Evolutionary conservation across 495 filamentous ascomycete species (phyloP).

Genomic region (Podospora pseudopauciseta): DNA sequence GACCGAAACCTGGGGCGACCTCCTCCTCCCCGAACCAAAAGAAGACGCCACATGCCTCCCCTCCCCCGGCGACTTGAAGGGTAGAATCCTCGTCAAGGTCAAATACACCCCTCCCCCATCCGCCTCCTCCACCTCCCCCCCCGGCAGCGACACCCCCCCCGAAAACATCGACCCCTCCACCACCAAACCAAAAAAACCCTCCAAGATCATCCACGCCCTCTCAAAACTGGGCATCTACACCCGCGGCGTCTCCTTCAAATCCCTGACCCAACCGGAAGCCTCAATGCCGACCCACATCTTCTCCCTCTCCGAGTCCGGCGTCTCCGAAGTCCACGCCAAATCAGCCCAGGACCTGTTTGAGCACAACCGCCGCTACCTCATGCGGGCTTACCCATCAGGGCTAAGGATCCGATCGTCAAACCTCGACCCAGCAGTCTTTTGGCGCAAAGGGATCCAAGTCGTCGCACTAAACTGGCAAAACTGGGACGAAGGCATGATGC

Average conservation of each 20-base stretch:
- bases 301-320: conserved; percentile 76
- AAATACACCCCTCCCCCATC: conserved; percentile 59
- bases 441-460: conserved; percentile 86
- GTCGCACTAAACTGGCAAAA: conserved; percentile 95
- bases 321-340: conserved; percentile 65
- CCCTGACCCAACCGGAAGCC: conserved; percentile 58
- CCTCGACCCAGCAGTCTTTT: conserved; percentile 76
- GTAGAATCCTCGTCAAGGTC: conserved; percentile 88
- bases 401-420: conserved; percentile 81
- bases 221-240: conserved; percentile 79
- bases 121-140: conserved; percentile 9
- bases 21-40: conserved; percentile 59
- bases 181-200: conserved; percentile 42
- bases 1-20: conserved; percentile 66
- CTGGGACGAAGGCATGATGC: conserved; percentile 89
- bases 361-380: conserved; percentile 79
- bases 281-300: conserved; percentile 79
- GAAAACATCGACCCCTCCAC: conserved; percentile 22
- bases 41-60: conserved; percentile 56
- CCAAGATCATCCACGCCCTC: conserved; percentile 72
- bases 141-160: background rate
- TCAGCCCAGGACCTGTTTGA: conserved; percentile 60
- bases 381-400: conserved; percentile 85
- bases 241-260: conserved; percentile 72
- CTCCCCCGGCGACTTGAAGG: conserved; percentile 57